Evolutionary conservation across 306 rosid species (phyloP), one percentile per base, ranked within the genome.

Genomic region (Trichosanthes truncata): DNA sequence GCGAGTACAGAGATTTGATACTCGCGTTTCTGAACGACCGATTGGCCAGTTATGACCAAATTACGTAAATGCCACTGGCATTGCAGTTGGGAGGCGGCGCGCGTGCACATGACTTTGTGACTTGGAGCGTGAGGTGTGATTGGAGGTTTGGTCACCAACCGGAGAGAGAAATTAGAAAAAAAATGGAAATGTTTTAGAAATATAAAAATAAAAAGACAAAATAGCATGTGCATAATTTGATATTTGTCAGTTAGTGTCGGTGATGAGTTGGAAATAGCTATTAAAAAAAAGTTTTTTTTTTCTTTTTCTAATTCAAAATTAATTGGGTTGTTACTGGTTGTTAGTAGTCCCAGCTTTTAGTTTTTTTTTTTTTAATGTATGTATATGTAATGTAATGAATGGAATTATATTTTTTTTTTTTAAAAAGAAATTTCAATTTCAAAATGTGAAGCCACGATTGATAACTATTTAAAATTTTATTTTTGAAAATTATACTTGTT

Each of bases 171-270:
- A 72, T 25, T n/a, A 40, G 75, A 41, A 41, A 68, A 6, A 7
- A 38, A 38, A 3, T 17, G 25, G 21, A 35, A 68, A n/a, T 40
- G 13, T 40, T 43, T 41, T 12, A 5, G 0, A 26, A 73, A 26
- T 26, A 74, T 26, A 15, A 2, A 72, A 45, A 40, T 60, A 26
- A 46, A 72, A 72, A 45, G 41, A 72, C 41, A 73, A 73, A 73
- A 73, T 49, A 48, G 43, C 43, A 73, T 73, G 43, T 73, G 76
- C 7, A 46, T 72, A 43, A 25, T 72, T 72, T 72, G 7, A 72
- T 72, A 13, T 72, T 72, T 72, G 78, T 73, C 60, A 49, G 26
- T 49, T 74, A 17, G 60, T 74, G 78, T 74, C 78, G 61, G 78
- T 49, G 61, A 26, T 74, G 60, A 74, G 59, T 74, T 74, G 76